Evolutionary conservation across 306 rosid genomes (phyloP), one percentile per base, ranked within the genome.

Genomic region (Lablab purpureus): DNA sequence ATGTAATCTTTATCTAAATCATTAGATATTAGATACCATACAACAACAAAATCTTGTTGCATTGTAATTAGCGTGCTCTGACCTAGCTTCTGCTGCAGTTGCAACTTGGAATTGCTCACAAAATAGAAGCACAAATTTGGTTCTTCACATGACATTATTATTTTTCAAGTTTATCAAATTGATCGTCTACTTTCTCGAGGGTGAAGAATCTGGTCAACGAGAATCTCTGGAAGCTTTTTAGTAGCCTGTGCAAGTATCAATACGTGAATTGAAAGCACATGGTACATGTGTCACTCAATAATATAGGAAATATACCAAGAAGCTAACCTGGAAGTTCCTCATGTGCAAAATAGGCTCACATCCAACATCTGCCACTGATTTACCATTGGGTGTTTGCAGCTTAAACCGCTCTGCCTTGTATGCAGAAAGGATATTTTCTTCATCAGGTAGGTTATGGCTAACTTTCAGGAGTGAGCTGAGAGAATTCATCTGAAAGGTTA

Each of bases 261-360:
- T 76, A 74, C 22, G 63, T 72, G 41, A 86, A 64, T 70, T 10
- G 4, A 81, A 72, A 37, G 28, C 43, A n/a, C 32, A 46, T 37
- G 27, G 58, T 2, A 9, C 66, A 70, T 47, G 37, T 10, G 14
- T 71, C 34, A 69, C 46, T 32, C 68, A 17, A 4, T 27, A 75
- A 75, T 7, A 9, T 18, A 15, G 47, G 52, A 59, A 67, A 10
- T 64, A 73, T 18, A 76, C 41, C 50, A 60, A 66, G 77, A 64
- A 77, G 82, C 82, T 55, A 81, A 95, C 99, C 97, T 95, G 99
- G 84, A 95, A 95, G 70, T 87, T 87, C 87, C 99, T 93, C 99
- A 95, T 95, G 85, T 95, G 98, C 93, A 95, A 68, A 74, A 95
- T 91, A 36, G 99, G 98, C 82, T 93, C 98, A 30, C 99, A 91